Evolutionary conservation across 257 asterid genomes (phyloP).

Genomic region (Penstemon eatonii): DNA sequence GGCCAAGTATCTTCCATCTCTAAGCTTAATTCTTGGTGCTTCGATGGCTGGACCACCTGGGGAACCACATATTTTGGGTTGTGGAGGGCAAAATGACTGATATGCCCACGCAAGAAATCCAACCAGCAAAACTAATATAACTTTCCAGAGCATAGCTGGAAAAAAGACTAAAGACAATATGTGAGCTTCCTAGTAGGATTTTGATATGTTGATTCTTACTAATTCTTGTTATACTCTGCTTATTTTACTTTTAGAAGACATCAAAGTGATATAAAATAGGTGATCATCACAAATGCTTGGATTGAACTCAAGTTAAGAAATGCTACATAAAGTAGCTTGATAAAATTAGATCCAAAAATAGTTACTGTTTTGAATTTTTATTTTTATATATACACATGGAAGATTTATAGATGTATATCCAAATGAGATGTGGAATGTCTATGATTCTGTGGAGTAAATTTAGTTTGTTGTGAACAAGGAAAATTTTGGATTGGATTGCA

Average conservation of each 20-base stretch:
- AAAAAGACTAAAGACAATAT: not conserved
- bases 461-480: not conserved
- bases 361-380: not conserved
- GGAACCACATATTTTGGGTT: conserved; percentile 67
- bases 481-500: not conserved
- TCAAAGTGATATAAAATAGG: not conserved
- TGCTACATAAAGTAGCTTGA: too few species aligned
- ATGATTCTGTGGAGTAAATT: not conserved
- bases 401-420: not conserved
- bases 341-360: not conserved
- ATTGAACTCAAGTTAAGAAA: too few species aligned
- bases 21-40: conserved; percentile 68
- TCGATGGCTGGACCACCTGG: conserved; percentile 55
- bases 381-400: not conserved
- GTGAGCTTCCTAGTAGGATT: not conserved
- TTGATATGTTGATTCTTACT: not conserved
- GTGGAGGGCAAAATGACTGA: conserved; percentile 56
- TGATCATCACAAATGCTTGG: too few species aligned
- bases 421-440: not conserved
- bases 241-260: not conserved
- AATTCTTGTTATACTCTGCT: conserved; percentile 6
- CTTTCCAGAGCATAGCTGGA: conserved; percentile 58
- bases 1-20: conserved; percentile 76
- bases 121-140: conserved; percentile 41
- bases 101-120: conserved; percentile 64